Evolutionary conservation across 2,329 filamentous ascomycete species (phyloP).

Genomic region (Alternaria sp.): DNA sequence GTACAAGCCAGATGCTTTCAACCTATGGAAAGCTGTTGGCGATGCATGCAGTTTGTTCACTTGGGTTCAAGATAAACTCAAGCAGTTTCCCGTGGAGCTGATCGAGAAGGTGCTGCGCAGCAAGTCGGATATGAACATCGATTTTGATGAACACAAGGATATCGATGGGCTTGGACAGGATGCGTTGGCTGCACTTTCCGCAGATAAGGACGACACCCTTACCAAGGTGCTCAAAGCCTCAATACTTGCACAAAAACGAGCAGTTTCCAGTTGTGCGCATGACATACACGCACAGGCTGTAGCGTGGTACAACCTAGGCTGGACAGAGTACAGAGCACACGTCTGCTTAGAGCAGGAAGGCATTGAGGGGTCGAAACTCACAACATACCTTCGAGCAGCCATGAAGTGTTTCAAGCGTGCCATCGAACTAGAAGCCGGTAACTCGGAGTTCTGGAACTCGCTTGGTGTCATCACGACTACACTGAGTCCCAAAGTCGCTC

Average conservation of each 20-base stretch:
- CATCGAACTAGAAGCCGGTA: slow-evolving; percentile 93
- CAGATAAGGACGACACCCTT: slow-evolving; percentile 42
- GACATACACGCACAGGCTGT: slow-evolving; percentile 90
- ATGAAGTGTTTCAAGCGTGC: slow-evolving; percentile 93
- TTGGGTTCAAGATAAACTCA: slow-evolving; percentile 71
- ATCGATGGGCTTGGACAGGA: slow-evolving; percentile 68
- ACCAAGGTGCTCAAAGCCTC: slow-evolving; percentile 70
- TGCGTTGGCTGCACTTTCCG: slow-evolving; percentile 34
- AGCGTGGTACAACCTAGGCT: slow-evolving; percentile 96
- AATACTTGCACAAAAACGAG: slow-evolving; percentile 86
- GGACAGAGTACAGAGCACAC: slow-evolving; percentile 87
- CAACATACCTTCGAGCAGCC: slow-evolving; percentile 76
- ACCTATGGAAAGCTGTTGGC: slow-evolving; percentile 91
- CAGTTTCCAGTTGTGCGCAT: slow-evolving; percentile 72
- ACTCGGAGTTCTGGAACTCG: slow-evolving; percentile 96
- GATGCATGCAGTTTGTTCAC: slow-evolving; percentile 88
- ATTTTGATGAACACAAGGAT: slow-evolving; percentile 66
- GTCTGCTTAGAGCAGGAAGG: slow-evolving; percentile 61
- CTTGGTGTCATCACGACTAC: slow-evolving; percentile 88
- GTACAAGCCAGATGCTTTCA: slow-evolving; percentile 75
- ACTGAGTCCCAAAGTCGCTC: slow-evolving; percentile 84
- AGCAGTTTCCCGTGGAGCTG: slow-evolving; percentile 65
- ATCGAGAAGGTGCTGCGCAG: slow-evolving; percentile 65
- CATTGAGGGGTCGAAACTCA: slow-evolving; percentile 52
- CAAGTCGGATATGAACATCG: slow-evolving; percentile 56